Evolutionary conservation across 352 stramenopile species (phyloP), one percentile per base, ranked within the genome.

Genomic region (Globisporangium mamillatum): DNA sequence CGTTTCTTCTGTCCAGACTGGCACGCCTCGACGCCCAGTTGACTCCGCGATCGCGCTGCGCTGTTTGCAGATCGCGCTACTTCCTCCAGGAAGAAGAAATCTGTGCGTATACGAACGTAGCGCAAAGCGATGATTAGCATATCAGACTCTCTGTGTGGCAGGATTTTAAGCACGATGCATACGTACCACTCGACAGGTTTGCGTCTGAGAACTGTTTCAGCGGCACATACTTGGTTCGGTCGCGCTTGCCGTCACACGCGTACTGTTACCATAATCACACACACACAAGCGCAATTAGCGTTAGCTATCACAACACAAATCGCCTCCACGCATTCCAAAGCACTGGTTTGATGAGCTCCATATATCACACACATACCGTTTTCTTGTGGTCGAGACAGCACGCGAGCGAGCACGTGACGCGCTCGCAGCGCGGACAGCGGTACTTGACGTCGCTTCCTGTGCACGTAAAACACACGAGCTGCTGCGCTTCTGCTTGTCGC

Each of bases 321-420:
- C 7, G 22, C 27, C 1, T 22, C 8, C 44, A 10, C 41, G 20
- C 5, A 6, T n/a, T 48, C 2, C 2, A 60, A 36, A 22, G 12
- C 56, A 61, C n/a, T 61, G 18, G 29, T 25, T n/a, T 27, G 3
- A 22, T 22, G 24, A 18, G 18, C 41, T 56, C 10, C 22, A 55
- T 38, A 7, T 38, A 9, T 41, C 58, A 61, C 29, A 41, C 25
- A 71, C 75, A 24, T 59, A 88, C 88, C 76, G 90, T 56, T 44
- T 89, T 92, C 76, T 95, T 95, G 77, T 95, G 88, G 14, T 68
- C 79, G 25, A 93, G 56, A 60, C 88, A 95, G 75, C 88, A 95
- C 18, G 74, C 69, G 56, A 95, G 71, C 53, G 86, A 93, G 68
- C 88, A 95, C 62, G 88, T 93, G 74, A 93, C 81, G 66, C 86